Percentiles rank a stretch among this genome's conserved stretches.
Evolutionary conservation across 202 grass and related monocot genomes (phyloP).

Genomic region (Musa balbisiana): DNA sequence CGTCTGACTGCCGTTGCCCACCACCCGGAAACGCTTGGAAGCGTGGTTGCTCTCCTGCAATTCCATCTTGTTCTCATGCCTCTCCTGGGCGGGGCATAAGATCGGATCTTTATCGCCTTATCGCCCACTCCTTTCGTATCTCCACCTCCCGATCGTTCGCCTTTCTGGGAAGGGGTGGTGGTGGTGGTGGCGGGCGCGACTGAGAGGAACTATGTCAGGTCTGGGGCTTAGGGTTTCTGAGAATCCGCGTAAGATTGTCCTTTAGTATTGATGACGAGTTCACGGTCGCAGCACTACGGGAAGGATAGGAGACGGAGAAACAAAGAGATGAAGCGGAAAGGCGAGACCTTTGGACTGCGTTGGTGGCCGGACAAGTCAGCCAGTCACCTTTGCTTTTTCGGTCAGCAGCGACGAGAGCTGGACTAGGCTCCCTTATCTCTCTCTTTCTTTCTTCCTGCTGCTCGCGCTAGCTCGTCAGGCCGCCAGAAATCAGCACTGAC

Average conservation of each 20-base stretch:
- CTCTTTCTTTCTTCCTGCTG: constrained; percentile 7
- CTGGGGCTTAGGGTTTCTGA: not conserved
- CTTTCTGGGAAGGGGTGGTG: not conserved
- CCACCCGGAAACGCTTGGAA: constrained; percentile 24
- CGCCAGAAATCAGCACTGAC: constrained; percentile 29
- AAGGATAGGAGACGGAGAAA: constrained; percentile 14
- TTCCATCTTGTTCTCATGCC: constrained; percentile 31
- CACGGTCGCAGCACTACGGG: constrained; percentile 13
- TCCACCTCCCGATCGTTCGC: not conserved
- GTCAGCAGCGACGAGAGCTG: not conserved
- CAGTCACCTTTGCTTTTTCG: not conserved
- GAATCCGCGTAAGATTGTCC: constrained; percentile 25
- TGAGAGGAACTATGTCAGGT: constrained; percentile 24
- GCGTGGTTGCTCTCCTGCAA: constrained; percentile 28
- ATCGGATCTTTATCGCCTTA: constrained; percentile 1
- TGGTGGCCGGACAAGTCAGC: constrained; percentile 1
- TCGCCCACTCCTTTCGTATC: not conserved
- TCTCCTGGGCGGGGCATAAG: not conserved
- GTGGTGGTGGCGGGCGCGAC: constrained; percentile 1
- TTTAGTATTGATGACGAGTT: constrained; percentile 39
- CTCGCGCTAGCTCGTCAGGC: constrained; percentile 13
- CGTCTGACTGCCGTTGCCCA: constrained; percentile 5
- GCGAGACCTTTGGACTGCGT: constrained; percentile 8
- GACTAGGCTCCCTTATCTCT: not conserved
- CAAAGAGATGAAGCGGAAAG: constrained; percentile 10